A percentile compares a stretch with the other conserved stretches of the same genome.
phyloP scores from a whole-genome alignment of 176 grass and related monocot genomes.

The Canna indica region DNA sequence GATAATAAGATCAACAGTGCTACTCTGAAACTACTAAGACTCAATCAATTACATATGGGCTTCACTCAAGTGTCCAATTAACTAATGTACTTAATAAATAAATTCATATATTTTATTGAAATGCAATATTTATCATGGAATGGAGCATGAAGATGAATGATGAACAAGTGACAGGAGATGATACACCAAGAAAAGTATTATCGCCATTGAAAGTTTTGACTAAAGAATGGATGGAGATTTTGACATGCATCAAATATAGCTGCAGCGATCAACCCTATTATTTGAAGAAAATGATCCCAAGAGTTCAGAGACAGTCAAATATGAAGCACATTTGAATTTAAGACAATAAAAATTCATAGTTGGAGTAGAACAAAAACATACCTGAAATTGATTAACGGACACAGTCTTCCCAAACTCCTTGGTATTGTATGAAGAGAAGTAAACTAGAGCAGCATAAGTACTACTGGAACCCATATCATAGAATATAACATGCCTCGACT shows the following conservation, averaged over 20 bases:
- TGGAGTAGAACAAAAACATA: slow-evolving; percentile 23
- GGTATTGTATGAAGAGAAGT: slow-evolving; percentile 71
- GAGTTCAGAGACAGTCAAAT: neutral
- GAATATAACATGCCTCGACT: slow-evolving; percentile 72
- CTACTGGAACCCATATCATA: slow-evolving; percentile 96
- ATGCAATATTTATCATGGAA: too few species aligned
- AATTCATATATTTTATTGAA: too few species aligned
- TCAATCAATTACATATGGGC: too few species aligned
- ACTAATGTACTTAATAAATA: too few species aligned
- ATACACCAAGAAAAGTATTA: too few species aligned
- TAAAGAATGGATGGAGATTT: neutral
- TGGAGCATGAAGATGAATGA: too few species aligned
- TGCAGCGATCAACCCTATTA: neutral
- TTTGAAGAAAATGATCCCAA: neutral
- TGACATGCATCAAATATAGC: neutral
- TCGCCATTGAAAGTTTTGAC: too few species aligned
- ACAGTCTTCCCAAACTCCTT: slow-evolving; percentile 83
- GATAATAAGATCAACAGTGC: too few species aligned
- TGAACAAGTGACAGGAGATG: too few species aligned
- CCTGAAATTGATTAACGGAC: slow-evolving; percentile 86
- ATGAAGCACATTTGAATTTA: neutral
- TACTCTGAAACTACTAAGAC: too few species aligned
- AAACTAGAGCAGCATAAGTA: slow-evolving; percentile 85
- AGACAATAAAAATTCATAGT: neutral
- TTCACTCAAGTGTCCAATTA: too few species aligned